phyloP scores from a whole-genome alignment of 257 asterid species.

The Solanum sitiens region DNA sequence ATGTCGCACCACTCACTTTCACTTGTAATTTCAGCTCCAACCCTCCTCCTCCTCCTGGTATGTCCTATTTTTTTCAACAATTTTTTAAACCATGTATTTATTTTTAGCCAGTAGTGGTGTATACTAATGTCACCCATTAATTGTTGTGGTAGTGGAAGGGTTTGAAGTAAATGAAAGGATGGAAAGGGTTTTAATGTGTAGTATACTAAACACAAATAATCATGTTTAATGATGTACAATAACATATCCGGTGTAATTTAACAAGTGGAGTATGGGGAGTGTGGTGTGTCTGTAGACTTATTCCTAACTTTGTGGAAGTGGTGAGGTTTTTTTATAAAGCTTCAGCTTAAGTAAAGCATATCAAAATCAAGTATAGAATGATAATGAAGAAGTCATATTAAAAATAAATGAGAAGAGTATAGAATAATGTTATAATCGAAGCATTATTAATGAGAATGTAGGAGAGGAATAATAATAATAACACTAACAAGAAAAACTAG shows the following conservation, averaged over 20 bases:
- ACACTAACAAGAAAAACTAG: not conserved
- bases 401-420: not conserved
- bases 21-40: not conserved
- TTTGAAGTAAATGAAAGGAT: not conserved
- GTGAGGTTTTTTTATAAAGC: not conserved
- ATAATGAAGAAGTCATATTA: not conserved
- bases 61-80: not conserved
- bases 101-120: not conserved
- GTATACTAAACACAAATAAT: not conserved
- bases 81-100: not conserved
- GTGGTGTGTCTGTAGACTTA: not conserved
- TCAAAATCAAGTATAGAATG: not conserved
- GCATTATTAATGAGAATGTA: not conserved
- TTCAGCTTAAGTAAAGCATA: no score
- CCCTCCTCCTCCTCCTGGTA: conserved; percentile 1
- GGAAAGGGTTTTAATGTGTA: not conserved
- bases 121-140: not conserved
- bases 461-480: not conserved
- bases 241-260: not conserved
- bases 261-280: not conserved
- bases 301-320: not conserved
- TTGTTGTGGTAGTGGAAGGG: not conserved
- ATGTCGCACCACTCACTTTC: not conserved
- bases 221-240: not conserved
- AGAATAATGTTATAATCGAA: not conserved